Conservation (phyloP, 1,284 basidiomycete species). For the Sporisorium scitamineum region DNA sequence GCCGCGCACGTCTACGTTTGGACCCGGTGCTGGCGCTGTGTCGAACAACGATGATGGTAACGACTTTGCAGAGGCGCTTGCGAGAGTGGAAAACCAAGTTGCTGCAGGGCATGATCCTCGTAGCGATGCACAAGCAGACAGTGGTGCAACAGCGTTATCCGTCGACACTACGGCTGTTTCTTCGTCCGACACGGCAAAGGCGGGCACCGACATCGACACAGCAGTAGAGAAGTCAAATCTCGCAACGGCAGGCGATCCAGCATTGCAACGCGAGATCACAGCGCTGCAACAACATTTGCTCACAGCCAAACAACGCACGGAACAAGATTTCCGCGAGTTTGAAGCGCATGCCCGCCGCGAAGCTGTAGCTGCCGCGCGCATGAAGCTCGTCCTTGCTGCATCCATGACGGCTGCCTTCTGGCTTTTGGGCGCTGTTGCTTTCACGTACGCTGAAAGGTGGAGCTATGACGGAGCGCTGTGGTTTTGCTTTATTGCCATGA, state of each 20-base stretch:
- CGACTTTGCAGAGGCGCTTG: slow-evolving; percentile 34
- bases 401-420: slow-evolving; percentile 72
- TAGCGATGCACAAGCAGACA: not conserved
- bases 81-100: slow-evolving; percentile 29
- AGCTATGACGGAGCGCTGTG: slow-evolving; percentile 73
- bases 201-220: not conserved
- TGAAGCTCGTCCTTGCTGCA: slow-evolving; percentile 28
- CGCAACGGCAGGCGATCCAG: slow-evolving; percentile 29
- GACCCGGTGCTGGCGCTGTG: not conserved
- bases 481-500: slow-evolving; percentile 75
- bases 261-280: slow-evolving; percentile 29
- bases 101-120: not conserved
- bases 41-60: not conserved
- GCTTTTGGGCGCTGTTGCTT: slow-evolving; percentile 74
- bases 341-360: slow-evolving; percentile 33
- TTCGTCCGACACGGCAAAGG: slow-evolving; percentile 3
- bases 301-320: slow-evolving; percentile 16
- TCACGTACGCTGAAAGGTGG: slow-evolving; percentile 74
- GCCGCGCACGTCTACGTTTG: slow-evolving; percentile 32
- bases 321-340: slow-evolving; percentile 32
- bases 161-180: not conserved
- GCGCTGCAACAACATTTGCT: slow-evolving; percentile 27
- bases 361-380: slow-evolving; percentile 19
- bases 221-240: not conserved
- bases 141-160: not conserved